Evolutionary conservation across 1,284 basidiomycete genomes (phyloP).

Genomic region (Anthracocystis panici-leucophaei): DNA sequence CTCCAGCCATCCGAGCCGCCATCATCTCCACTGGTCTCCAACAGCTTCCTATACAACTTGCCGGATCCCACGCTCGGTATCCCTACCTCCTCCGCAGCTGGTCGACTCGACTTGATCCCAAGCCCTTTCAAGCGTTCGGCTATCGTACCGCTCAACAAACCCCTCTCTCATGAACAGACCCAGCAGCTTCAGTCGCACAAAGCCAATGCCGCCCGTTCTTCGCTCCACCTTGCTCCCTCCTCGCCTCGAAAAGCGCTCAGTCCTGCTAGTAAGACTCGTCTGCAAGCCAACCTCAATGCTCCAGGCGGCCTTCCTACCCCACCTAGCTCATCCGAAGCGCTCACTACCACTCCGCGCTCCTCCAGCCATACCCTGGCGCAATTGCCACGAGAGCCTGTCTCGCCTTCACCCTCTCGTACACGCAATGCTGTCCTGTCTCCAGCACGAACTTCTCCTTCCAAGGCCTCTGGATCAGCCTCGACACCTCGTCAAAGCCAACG

Average conservation of each 20-base stretch:
- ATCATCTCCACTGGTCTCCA: constrained; percentile 37
- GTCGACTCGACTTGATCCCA: constrained; percentile 11
- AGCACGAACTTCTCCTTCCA: constrained; percentile 19
- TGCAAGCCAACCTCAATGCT: constrained; percentile 25
- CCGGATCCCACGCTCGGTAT: constrained; percentile 43
- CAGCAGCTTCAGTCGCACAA: constrained; percentile 24
- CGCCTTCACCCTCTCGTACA: constrained; percentile 41
- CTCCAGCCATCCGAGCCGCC: constrained; percentile 24
- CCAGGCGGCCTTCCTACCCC: constrained; percentile 45
- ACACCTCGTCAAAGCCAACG: constrained; percentile 21
- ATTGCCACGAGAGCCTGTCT: constrained; percentile 35
- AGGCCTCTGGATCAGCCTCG: constrained; percentile 3
- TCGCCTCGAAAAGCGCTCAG: constrained; percentile 11
- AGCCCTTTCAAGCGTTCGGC: constrained; percentile 30
- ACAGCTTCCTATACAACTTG: constrained; percentile 49
- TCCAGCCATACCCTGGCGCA: constrained; percentile 19
- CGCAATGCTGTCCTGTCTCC: constrained; percentile 22
- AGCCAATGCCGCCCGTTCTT: constrained; percentile 4
- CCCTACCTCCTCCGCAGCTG: not conserved
- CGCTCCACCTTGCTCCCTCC: constrained; percentile 9
- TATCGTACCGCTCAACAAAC: constrained; percentile 39
- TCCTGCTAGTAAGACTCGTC: constrained; percentile 5
- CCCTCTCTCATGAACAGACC: constrained; percentile 31
- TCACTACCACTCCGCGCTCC: constrained; percentile 30
- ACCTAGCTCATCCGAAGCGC: constrained; percentile 37